Conservation (phyloP, 1,139 yeast species). For the Candida sp. region DNA sequence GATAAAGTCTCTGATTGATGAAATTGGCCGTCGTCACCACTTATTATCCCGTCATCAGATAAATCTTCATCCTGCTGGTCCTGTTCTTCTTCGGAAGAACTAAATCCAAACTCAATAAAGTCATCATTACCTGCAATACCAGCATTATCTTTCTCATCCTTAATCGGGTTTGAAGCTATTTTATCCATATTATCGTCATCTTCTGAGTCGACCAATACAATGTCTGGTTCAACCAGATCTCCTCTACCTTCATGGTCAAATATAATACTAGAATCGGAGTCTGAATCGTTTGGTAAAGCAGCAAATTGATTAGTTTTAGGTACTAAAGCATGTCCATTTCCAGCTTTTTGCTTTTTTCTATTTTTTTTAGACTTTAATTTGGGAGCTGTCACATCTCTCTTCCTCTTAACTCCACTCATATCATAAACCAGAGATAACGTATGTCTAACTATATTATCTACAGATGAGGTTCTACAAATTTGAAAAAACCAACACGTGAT, state of each 20-base stretch:
- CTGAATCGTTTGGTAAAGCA: constrained; percentile 1
- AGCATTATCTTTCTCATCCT: constrained; percentile 14
- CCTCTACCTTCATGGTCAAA: neutral
- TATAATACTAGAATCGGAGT: neutral
- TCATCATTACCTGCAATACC: constrained; percentile 52
- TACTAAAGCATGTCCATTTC: neutral
- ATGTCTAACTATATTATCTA: no score
- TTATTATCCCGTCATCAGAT: constrained; percentile 34
- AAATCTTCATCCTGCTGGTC: constrained; percentile 20
- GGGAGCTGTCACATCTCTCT: neutral
- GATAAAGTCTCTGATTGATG: constrained; percentile 12
- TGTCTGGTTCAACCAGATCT: constrained; percentile 1
- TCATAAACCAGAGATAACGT: neutral
- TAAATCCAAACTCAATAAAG: constrained; percentile 59
- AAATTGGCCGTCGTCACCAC: constrained; percentile 32
- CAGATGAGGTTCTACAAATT: neutral
- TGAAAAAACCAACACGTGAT: neutral
- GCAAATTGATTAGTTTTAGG: neutral
- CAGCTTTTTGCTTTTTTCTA: neutral
- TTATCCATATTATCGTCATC: constrained; percentile 16
- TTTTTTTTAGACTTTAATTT: constrained; percentile 1
- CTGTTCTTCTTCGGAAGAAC: constrained; percentile 40
- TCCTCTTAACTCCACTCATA: constrained; percentile 1
- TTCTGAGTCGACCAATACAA: constrained; percentile 29
- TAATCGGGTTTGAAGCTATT: constrained; percentile 15